Base-by-base conservation (phyloP, 257 asterid species). In the Phtheirospermum japonicum region DNA sequence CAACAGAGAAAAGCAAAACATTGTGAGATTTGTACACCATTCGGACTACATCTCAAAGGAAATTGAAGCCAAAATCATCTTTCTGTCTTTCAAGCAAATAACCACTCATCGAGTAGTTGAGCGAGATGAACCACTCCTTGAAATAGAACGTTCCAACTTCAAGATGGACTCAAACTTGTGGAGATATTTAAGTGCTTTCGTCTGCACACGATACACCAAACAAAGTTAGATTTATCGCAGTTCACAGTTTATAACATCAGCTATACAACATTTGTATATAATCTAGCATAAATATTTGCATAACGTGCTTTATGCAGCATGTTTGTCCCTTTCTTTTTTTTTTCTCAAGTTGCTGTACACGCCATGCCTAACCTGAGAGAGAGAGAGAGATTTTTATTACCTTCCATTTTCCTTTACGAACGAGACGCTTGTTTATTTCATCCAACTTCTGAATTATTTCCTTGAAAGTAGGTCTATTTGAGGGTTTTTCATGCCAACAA, bases 331-430 rank as follows among this genome's bases (percentile, higher is more conserved):
- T n/a, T 23, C 28, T 23, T 23, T 23, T 1, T 23, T 23, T 23
- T 23, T n/a, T n/a, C n/a, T 3, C 28, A 1, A 23, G 28, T 23
- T 3, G 3, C 3, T 23, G 28, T 23, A 23, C 28, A 23, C 3
- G 28, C 1, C 12, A 49, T 12, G 26, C 70, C 56, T 54, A 59
- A 18, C 50, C 63, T n/a, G 65, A 19, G 69, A 55, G 68, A 39
- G 28, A 33, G n/a, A n/a, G n/a, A n/a, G n/a, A n/a, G n/a, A n/a
- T n/a, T 36, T 14, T 46, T 45, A 3, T 18, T 51, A 86, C 97
- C 95, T 84, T 89, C 97, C 97, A 89, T 42, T 85, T 79, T 45
- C 73, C 76, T 74, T 75, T 80, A 37, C 58, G 85, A 59, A 66
- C 32, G 48, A 81, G 70, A 68, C 72, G 75, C 30, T 70, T 60